These are phyloP conservation scores for Clonostachys rhizophaga DNA, from an alignment of 2,329 filamentous ascomycete genomes.

Conservation along the genomic window DNA sequence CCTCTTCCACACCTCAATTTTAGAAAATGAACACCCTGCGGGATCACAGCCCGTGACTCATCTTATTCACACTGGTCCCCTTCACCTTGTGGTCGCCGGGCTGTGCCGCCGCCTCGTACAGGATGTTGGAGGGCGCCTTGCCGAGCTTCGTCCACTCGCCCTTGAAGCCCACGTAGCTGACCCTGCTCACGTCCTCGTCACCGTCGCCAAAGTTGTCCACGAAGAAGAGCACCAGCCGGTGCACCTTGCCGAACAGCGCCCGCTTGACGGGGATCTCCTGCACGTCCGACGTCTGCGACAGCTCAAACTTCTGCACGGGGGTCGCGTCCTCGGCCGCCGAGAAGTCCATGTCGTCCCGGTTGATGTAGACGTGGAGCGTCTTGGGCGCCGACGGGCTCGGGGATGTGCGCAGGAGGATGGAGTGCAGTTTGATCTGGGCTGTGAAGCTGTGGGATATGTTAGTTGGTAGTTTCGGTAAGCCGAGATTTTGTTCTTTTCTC, in stretches of 20 bases:
- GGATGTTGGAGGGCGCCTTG: slow-evolving; percentile 65
- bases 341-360: slow-evolving; percentile 86
- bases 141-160: slow-evolving; percentile 90
- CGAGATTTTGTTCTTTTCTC: not conserved
- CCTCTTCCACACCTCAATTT: no score
- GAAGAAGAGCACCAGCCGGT: slow-evolving; percentile 79
- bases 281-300: slow-evolving; percentile 74
- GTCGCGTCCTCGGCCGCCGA: slow-evolving; percentile 61
- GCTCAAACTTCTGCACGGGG: slow-evolving; percentile 71
- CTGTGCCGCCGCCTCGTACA: slow-evolving; percentile 93
- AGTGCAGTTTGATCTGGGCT: slow-evolving; percentile 88
- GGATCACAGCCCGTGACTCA: slow-evolving; percentile 26
- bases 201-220: slow-evolving; percentile 83
- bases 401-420: slow-evolving; percentile 79
- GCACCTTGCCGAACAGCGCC: slow-evolving; percentile 84
- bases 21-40: no score
- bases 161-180: slow-evolving; percentile 87
- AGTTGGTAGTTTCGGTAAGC: not conserved
- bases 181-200: slow-evolving; percentile 72
- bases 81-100: slow-evolving; percentile 77
- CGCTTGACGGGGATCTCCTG: slow-evolving; percentile 86
- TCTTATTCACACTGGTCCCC: slow-evolving; percentile 47
- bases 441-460: slow-evolving; percentile 63
- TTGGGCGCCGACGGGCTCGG: slow-evolving; percentile 66
- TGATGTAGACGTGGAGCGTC: slow-evolving; percentile 83